Percentiles rank a stretch among this genome's conserved stretches.
These are phyloP conservation scores for Cercophora samala DNA, from an alignment of 495 filamentous ascomycete genomes.

Conservation along the genomic window DNA sequence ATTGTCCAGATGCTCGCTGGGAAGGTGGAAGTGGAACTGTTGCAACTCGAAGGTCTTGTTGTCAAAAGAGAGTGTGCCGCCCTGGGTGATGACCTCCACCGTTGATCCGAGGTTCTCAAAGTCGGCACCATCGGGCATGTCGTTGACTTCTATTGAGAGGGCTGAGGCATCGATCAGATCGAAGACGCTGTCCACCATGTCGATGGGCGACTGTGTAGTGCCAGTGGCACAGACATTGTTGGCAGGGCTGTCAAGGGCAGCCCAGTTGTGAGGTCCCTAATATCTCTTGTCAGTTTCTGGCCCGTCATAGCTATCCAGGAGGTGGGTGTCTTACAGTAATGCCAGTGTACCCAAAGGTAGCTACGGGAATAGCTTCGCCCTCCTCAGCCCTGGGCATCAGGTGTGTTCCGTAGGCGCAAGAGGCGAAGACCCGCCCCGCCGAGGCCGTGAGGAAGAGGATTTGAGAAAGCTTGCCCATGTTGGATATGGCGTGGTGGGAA, in stretches of 20 bases:
- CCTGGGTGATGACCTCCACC: conserved; percentile 51
- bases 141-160: conserved; percentile 31
- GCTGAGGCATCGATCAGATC: conserved; percentile 42
- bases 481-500: neutral
- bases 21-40: conserved; percentile 71
- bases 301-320: too few relatives aligned
- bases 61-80: conserved; percentile 42
- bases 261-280: conserved; percentile 58
- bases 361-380: conserved; percentile 30
- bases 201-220: conserved; percentile 61
- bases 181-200: conserved; percentile 44
- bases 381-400: conserved; percentile 39
- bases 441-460: conserved; percentile 27
- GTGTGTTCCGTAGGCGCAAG: conserved; percentile 32
- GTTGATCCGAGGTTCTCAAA: conserved; percentile 62
- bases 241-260: conserved; percentile 42
- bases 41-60: conserved; percentile 50
- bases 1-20: conserved; percentile 61
- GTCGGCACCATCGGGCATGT: conserved; percentile 40
- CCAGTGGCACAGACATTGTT: conserved; percentile 53
- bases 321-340: conserved; percentile 22
- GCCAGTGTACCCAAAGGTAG: conserved; percentile 51
- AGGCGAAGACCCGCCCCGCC: conserved; percentile 29
- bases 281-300: neutral
- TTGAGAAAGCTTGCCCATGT: conserved; percentile 18